These are phyloP conservation scores for Hygrophorus russula DNA, from an alignment of 768 basidiomycete genomes.

Conservation along the genomic window DNA sequence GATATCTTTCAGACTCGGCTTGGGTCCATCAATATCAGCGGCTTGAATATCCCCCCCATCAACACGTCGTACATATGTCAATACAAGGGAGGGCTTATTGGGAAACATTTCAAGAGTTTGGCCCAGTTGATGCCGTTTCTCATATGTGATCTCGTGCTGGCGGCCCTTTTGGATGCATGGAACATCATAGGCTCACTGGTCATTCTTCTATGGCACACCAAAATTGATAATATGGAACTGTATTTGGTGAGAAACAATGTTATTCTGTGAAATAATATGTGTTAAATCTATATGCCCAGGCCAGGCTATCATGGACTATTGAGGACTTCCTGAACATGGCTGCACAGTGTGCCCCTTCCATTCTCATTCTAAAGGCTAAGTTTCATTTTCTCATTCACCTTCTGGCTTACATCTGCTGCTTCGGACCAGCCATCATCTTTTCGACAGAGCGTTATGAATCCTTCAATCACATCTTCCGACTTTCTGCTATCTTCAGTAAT, in stretches of 20 bases:
- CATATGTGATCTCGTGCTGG: constrained; percentile 23
- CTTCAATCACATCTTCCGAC: constrained; percentile 26
- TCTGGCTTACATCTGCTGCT: constrained; percentile 21
- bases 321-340: constrained; percentile 23
- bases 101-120: constrained; percentile 21
- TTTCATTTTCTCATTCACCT: constrained; percentile 31
- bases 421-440: constrained; percentile 32
- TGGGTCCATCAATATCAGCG: constrained; percentile 18
- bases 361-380: constrained; percentile 31
- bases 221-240: constrained; percentile 20
- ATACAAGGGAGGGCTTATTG: constrained; percentile 26
- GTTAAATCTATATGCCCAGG: constrained; percentile 8
- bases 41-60: constrained; percentile 20
- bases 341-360: constrained; percentile 16
- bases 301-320: constrained; percentile 17
- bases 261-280: background rate
- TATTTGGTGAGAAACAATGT: constrained; percentile 20
- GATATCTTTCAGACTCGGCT: constrained; percentile 16
- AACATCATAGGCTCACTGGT: constrained; percentile 19
- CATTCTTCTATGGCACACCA: constrained; percentile 28
- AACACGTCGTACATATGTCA: constrained; percentile 21
- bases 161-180: constrained; percentile 19
- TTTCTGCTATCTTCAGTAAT: constrained; percentile 22
- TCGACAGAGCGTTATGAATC: constrained; percentile 33
- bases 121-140: constrained; percentile 26